These are phyloP conservation scores for Umbelopsis vinacea DNA, from an alignment of 192 early-diverging fungal species.

Conservation along the genomic window DNA sequence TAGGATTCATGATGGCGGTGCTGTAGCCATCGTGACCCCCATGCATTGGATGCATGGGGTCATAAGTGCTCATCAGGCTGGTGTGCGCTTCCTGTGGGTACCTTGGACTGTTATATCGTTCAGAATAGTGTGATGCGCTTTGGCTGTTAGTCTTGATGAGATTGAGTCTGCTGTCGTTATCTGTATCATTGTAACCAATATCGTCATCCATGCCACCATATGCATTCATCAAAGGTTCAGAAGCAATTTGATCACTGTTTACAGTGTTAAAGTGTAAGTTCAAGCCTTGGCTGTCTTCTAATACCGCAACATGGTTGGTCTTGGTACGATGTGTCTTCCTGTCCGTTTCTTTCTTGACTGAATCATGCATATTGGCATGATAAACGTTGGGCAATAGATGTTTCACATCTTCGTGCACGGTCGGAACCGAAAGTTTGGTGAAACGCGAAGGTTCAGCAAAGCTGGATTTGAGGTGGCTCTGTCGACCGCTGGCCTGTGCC, in stretches of 20 bases:
- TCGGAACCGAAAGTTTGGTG: conserved; percentile 61
- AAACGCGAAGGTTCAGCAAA: conserved; percentile 70
- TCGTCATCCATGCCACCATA: conserved; percentile 2
- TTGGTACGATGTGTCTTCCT: neutral
- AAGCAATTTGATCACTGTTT: conserved; percentile 13
- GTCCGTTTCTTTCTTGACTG: conserved; percentile 16
- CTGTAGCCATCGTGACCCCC: neutral
- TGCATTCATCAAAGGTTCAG: neutral
- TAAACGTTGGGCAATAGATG: conserved; percentile 70
- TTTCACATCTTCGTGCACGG: conserved; percentile 69
- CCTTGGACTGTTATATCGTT: neutral
- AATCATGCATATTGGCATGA: conserved; percentile 42
- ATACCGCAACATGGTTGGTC: conserved; percentile 10
- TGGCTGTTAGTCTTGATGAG: conserved; percentile 11
- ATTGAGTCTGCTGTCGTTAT: conserved; percentile 1
- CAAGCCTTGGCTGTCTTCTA: conserved; percentile 13
- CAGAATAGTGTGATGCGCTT: neutral
- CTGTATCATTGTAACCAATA: neutral
- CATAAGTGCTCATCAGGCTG: neutral
- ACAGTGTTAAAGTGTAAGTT: conserved; percentile 24
- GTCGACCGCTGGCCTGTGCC: conserved; percentile 3
- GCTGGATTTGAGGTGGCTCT: conserved; percentile 48
- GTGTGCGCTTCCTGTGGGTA: neutral
- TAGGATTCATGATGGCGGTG: neutral
- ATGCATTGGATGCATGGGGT: neutral